Evolutionary conservation across 306 rosid species (phyloP), one percentile per base, ranked within the genome.

Genomic region (Pterocarpus macrocarpus): DNA sequence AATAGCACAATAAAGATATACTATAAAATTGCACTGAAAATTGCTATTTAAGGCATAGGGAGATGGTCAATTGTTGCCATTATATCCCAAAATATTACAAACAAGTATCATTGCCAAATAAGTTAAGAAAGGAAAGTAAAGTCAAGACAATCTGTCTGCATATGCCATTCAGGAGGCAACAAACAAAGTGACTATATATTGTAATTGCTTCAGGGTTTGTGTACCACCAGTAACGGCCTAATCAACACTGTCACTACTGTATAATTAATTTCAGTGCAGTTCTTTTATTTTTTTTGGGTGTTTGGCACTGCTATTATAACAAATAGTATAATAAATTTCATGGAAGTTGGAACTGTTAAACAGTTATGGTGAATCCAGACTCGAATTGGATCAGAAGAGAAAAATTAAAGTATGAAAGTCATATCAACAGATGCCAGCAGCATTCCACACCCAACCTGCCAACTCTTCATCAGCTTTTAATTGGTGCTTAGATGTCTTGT

Each of bases 391-490:
- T 64, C 16, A 50, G 55, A 34, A 56, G 69, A 32, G 64, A 50
- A 64, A 77, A 71, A 47, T 38, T 44, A 45, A 71, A 45, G 41
- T 8, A 61, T 13, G 77, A 44, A 81, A 76, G 77, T 28, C 16
- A 28, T 49, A 79, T 78, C 61, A 78, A 82, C 16, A 72, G 43
- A 69, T 39, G 56, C 28, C 68, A 34, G 16, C 52, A 78, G 65
- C 47, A 55, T 62, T 61, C 47, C 64, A 30, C 64, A 73, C 47
- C 87, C 73, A 56, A 92, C 97, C 93, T 68, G 86, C 80, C 73
- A 76, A 70, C 81, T 83, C 93, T 73, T 80, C 80, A 63, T 85
- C 90, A 62, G 64, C 68, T 76, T 87, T 83, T 69, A 87, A 86
- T 81, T 50, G 86, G 64, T 69, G 76, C 73, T 82, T 76, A n/a